These are phyloP conservation scores for Termitomyces sp. DNA, from an alignment of 768 basidiomycete species.

Conservation along the genomic window DNA sequence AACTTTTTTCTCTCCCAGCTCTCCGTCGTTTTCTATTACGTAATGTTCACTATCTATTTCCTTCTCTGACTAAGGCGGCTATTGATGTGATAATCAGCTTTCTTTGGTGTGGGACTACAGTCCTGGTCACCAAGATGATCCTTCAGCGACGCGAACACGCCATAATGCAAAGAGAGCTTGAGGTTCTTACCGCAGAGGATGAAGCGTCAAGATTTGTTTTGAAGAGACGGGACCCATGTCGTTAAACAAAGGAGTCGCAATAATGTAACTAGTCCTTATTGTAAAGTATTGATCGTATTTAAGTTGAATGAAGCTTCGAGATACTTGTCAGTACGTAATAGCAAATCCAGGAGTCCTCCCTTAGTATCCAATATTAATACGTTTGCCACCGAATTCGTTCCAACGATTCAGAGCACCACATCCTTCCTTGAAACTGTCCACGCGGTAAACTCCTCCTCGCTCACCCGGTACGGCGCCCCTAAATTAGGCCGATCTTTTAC, in stretches of 20 bases:
- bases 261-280: too few relatives aligned
- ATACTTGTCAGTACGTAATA: neutral
- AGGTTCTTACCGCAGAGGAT: neutral
- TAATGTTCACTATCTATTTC: neutral
- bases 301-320: neutral
- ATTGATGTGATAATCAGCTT: slow-evolving; percentile 18
- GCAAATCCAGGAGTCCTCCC: neutral
- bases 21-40: slow-evolving; percentile 4
- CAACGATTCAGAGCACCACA: slow-evolving; percentile 55
- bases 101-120: slow-evolving; percentile 27
- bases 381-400: slow-evolving; percentile 47
- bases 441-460: slow-evolving; percentile 34
- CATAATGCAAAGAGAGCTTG: neutral
- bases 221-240: neutral
- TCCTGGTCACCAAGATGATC: slow-evolving; percentile 26
- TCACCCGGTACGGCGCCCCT: slow-evolving; percentile 32
- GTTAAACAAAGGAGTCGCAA: neutral
- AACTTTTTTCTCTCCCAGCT: neutral
- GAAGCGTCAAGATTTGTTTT: neutral
- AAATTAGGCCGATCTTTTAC: neutral
- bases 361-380: slow-evolving; percentile 29
- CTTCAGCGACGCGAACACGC: slow-evolving; percentile 22
- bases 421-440: slow-evolving; percentile 60
- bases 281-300: neutral
- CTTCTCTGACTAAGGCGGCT: neutral